Evolutionary conservation across 495 filamentous ascomycete species (phyloP).

Genomic region (Thozetella sp.): DNA sequence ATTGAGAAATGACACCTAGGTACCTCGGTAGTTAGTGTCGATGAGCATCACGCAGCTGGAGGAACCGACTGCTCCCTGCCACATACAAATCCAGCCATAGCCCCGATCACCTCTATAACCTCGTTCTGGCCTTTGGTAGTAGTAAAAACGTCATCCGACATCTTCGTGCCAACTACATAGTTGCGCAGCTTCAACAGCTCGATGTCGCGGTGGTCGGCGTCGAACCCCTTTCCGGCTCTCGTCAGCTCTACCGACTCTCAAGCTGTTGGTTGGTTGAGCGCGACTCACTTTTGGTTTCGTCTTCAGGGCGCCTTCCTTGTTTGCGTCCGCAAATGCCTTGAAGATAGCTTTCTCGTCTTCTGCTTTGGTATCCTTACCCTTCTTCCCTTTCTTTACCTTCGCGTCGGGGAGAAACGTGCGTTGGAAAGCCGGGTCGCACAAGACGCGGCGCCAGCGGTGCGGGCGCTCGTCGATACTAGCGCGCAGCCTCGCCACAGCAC

Average conservation of each 20-base stretch:
- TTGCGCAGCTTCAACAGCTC: constrained; percentile 74
- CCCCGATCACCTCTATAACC: constrained; percentile 53
- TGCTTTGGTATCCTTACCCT: neutral
- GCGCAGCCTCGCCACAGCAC: constrained; percentile 64
- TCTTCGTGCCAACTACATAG: constrained; percentile 68
- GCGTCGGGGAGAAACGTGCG: constrained; percentile 63
- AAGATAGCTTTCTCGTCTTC: constrained; percentile 57
- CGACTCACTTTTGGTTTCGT: constrained; percentile 77
- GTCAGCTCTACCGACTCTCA: too few relatives aligned
- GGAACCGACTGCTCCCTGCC: constrained; percentile 17
- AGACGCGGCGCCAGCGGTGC: constrained; percentile 62
- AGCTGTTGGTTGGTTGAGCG: too few relatives aligned
- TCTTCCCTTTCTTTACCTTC: constrained; percentile 33
- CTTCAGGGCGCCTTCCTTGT: constrained; percentile 75
- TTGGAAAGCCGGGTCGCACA: constrained; percentile 59
- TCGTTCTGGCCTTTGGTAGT: constrained; percentile 51
- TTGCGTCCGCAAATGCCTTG: constrained; percentile 66
- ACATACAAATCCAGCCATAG: constrained; percentile 66
- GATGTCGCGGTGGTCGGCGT: constrained; percentile 72
- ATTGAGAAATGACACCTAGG: constrained; percentile 63
- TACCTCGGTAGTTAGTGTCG: constrained; percentile 14
- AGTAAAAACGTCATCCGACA: constrained; percentile 60
- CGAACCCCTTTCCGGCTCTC: constrained; percentile 61
- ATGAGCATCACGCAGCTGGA: neutral
- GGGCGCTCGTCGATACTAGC: constrained; percentile 73